phyloP scores from a whole-genome alignment of 1,284 basidiomycete species.

The Ganoderma lingzhi region DNA sequence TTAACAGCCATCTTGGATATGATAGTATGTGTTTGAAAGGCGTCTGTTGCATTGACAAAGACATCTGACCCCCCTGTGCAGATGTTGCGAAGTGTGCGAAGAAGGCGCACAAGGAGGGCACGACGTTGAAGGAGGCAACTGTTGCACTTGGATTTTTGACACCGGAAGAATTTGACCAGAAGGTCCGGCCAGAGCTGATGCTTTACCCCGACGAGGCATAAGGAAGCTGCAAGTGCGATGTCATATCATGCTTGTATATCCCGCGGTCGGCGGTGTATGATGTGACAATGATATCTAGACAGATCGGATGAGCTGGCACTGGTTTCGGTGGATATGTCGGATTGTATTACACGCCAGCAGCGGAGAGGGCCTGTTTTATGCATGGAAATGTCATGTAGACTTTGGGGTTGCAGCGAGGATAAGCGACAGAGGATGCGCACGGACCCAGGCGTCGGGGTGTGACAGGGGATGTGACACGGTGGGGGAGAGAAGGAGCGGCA shows the following conservation, averaged over 20 bases:
- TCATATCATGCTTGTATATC: slow-evolving; percentile 22
- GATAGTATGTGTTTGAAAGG: slow-evolving; percentile 76
- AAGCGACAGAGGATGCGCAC: background rate
- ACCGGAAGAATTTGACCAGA: slow-evolving; percentile 93
- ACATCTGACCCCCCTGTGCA: slow-evolving; percentile 42
- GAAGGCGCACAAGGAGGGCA: slow-evolving; percentile 99
- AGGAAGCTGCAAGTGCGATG: slow-evolving; percentile 12
- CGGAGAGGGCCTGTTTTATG: background rate
- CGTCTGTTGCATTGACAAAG: slow-evolving; percentile 13
- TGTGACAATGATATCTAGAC: slow-evolving; percentile 29
- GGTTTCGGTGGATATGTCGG: background rate
- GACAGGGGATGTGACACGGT: slow-evolving; percentile 37
- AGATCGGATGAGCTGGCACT: slow-evolving; percentile 19
- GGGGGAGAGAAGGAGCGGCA: slow-evolving; percentile 40
- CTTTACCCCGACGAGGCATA: slow-evolving; percentile 72
- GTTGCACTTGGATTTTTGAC: slow-evolving; percentile 88
- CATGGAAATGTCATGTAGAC: slow-evolving; percentile 4
- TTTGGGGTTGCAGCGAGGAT: background rate
- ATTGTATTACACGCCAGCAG: background rate
- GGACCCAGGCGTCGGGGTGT: slow-evolving; percentile 23
- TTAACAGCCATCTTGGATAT: slow-evolving; percentile 94
- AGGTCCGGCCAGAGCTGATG: slow-evolving; percentile 95
- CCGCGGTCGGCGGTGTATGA: slow-evolving; percentile 24
- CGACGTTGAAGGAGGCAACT: slow-evolving; percentile 95
- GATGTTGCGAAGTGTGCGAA: slow-evolving; percentile 99